A percentile compares a stretch with the other conserved stretches of the same genome.
phyloP scores from a whole-genome alignment of 768 basidiomycete species.

The Hericium erinaceus region DNA sequence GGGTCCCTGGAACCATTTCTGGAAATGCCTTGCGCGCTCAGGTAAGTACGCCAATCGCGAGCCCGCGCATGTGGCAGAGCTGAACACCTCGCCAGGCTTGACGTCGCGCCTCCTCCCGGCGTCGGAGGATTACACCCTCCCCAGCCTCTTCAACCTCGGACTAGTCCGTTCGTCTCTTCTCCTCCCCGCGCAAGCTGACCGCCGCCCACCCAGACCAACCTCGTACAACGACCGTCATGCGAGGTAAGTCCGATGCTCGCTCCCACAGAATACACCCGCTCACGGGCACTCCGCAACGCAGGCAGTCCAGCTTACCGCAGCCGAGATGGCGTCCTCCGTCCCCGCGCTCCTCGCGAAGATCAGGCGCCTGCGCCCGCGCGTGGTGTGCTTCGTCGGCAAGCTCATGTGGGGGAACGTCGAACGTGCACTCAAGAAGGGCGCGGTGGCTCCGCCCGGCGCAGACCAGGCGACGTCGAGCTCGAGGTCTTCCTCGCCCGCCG shows the following conservation, averaged over 20 bases:
- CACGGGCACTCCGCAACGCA: constrained; percentile 12
- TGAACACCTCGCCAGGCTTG: constrained; percentile 33
- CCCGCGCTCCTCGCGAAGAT: constrained; percentile 55
- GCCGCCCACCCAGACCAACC: constrained; percentile 49
- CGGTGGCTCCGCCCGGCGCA: neutral
- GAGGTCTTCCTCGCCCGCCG: neutral
- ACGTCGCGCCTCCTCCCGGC: constrained; percentile 45
- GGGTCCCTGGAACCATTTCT: constrained; percentile 76
- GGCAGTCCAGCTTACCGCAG: constrained; percentile 45
- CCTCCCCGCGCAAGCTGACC: neutral
- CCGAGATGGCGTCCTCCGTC: constrained; percentile 46
- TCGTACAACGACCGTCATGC: constrained; percentile 60
- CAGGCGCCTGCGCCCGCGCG: constrained; percentile 40
- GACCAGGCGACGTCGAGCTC: neutral
- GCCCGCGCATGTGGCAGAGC: no score
- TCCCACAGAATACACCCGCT: neutral
- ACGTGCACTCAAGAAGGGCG: constrained; percentile 26
- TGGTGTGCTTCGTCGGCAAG: constrained; percentile 76
- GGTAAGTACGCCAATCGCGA: constrained; percentile 25
- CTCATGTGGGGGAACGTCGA: constrained; percentile 43
- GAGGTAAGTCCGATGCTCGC: constrained; percentile 31
- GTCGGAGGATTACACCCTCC: constrained; percentile 51
- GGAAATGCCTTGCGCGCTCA: constrained; percentile 59
- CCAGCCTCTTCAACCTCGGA: constrained; percentile 49
- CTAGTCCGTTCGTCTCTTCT: constrained; percentile 36